Base-by-base conservation (phyloP, 345 rosid genomes). In the Crucihimalaya himalaica region DNA sequence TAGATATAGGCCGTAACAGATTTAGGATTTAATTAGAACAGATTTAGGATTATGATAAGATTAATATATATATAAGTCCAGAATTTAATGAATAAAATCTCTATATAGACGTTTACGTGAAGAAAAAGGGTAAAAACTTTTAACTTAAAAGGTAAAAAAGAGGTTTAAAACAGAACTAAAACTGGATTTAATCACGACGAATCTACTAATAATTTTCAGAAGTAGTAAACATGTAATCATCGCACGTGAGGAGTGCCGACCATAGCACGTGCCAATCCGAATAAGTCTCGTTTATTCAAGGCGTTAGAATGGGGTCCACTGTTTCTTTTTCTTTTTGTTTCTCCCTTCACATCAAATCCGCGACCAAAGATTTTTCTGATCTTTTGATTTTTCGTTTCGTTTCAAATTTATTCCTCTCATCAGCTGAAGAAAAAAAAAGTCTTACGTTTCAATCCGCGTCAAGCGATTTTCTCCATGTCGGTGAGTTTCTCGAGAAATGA, bases 261-360 rank as follows among this genome's bases (percentile, higher is more conserved):
- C 39, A 75, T 16, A 52, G 19, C 79, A 75, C 79, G 79, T 75
- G 79, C 48, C 19, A 62, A 57, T n/a, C 63, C 69, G 68, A 61
- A 75, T 16, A 68, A n/a, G 29, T 7, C 79, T 75, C 58, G 55
- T 75, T 75, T 61, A 52, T 61, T 43, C 31, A 10, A 74, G 67
- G 67, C 54, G 14, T 68, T 69, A 67, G 59, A 43, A 29, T 15
- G 20, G 72, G 78, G 46, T 37, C 52, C 73, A n/a, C 68, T 39
- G 45, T 46, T 66, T 19, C 11, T 18, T 9, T 27, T 16, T 9
- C 21, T 35, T 45, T 15, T 23, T 8, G n/a, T 3, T 5, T 21
- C 48, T 15, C 57, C 42, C 63, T 58, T 66, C 56, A 62, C 54
- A 71, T 25, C 77, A 73, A 65, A 65, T 73, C 77, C 65, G 42